These are phyloP conservation scores for Hypoxylon cercidicola DNA, from an alignment of 495 filamentous ascomycete genomes.

Conservation along the genomic window DNA sequence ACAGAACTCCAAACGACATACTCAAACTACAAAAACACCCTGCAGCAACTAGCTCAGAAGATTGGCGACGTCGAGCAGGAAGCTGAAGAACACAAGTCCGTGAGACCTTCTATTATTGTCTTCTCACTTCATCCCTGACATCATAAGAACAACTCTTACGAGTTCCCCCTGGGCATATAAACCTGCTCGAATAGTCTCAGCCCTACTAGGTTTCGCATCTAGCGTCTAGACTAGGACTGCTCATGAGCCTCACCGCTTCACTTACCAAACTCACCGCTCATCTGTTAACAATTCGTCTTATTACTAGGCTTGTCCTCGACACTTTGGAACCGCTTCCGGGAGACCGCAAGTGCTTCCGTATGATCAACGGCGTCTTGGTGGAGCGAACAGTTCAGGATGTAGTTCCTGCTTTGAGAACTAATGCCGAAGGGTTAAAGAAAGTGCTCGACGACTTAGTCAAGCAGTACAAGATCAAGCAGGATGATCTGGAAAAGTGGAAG, in stretches of 20 bases:
- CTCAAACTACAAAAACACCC: conserved; percentile 91
- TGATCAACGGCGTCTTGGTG: conserved; percentile 96
- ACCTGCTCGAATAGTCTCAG: conserved; percentile 29
- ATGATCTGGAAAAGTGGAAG: conserved; percentile 98
- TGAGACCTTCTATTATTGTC: conserved; percentile 33
- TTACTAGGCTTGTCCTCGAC: conserved; percentile 87
- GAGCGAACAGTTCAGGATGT: conserved; percentile 95
- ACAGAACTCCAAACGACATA: conserved; percentile 94
- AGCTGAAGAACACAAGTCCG: conserved; percentile 96
- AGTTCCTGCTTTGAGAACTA: conserved; percentile 89
- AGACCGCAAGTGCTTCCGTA: conserved; percentile 96
- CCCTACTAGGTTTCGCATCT: conserved; percentile 30
- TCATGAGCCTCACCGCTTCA: conserved; percentile 45
- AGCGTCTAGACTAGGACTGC: conserved; percentile 37
- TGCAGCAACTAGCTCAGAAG: conserved; percentile 93
- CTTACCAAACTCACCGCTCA: conserved; percentile 51
- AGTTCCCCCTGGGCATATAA: conserved; percentile 18
- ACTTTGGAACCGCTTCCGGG: conserved; percentile 83
- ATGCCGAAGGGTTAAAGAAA: conserved; percentile 92
- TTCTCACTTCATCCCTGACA: conserved; percentile 33
- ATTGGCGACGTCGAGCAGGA: conserved; percentile 98
- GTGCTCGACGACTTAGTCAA: conserved; percentile 96
- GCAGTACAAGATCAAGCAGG: conserved; percentile 95
- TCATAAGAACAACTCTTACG: conserved; percentile 31
- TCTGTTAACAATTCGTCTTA: conserved; percentile 42